Evolutionary conservation across 2,329 filamentous ascomycete species (phyloP), one percentile per base, ranked within the genome.

Genomic region (Colletotrichum karsti): DNA sequence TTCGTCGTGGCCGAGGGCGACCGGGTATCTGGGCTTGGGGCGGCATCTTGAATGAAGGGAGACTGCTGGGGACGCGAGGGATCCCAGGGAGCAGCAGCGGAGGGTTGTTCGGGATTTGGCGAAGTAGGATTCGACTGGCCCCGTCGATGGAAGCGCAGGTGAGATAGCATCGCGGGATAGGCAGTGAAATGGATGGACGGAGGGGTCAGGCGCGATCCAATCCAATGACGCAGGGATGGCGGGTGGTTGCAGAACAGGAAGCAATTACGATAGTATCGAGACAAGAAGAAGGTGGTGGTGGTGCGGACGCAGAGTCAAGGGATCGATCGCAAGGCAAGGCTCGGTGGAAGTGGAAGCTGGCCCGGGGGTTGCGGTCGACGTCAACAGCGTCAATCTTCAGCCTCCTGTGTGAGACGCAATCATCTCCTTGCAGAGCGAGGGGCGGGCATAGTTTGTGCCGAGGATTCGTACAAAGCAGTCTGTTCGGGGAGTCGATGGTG

Each of bases 71-170:
- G 64, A 69, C 78, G 75, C 65, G 78, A 83, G 72, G 70, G 79
- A 72, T 71, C 67, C 69, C 63, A 70, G 55, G 59, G 63, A 8
- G 78, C 69, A 24, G 78, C 59, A 44, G 82, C 80, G 77, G 82
- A 84, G 41, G 80, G 74, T 63, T 82, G 83, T 63, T 88, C 86
- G 59, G 83, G 80, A 26, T 82, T 75, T 5, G 87, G 86, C 35
- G 87, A 88, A 24, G 83, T 81, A 69, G 87, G 87, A 78, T 84
- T 87, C 62, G 87, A 88, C 72, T 83, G 82, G 53, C 81, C 86
- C 73, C 87, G 85, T 73, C 87, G 85, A 73, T 89, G 87, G 77
- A 89, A 88, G 73, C 87, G 86, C 53, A 89, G 81, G 77, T 86
- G 83, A 71, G 84, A 86, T 59, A 87, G 80, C 85, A 87, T 87